Percentiles rank a stretch among this genome's conserved stretches.
Evolutionary conservation across 2,329 filamentous ascomycete genomes (phyloP).

Genomic region (Penicillium sp.): DNA sequence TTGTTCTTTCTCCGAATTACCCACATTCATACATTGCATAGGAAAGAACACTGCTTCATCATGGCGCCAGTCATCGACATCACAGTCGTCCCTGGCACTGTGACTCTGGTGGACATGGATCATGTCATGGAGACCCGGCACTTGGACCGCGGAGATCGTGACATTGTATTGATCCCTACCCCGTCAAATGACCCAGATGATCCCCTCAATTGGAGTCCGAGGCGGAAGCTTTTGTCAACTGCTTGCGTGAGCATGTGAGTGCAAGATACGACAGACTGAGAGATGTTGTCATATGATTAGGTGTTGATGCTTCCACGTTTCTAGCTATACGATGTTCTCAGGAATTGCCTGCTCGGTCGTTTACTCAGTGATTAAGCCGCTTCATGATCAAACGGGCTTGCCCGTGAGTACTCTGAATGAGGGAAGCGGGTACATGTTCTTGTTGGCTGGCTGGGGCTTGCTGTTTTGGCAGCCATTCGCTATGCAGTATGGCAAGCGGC

Average conservation of each 20-base stretch:
- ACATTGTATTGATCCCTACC: slow-evolving; percentile 44
- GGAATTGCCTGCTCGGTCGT: slow-evolving; percentile 40
- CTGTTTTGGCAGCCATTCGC: slow-evolving; percentile 50
- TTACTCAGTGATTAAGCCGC: slow-evolving; percentile 39
- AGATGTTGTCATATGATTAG: neutral
- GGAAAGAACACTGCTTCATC: neutral
- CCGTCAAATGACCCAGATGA: slow-evolving; percentile 49
- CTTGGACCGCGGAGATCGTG: slow-evolving; percentile 27
- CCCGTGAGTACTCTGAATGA: slow-evolving; percentile 35
- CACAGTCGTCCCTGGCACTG: slow-evolving; percentile 42
- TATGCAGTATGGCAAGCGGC: slow-evolving; percentile 43
- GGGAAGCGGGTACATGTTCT: slow-evolving; percentile 42
- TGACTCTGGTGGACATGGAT: slow-evolving; percentile 44
- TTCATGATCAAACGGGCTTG: slow-evolving; percentile 38
- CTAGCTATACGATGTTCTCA: slow-evolving; percentile 39
- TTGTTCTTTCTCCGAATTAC: neutral
- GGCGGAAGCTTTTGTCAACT: slow-evolving; percentile 44
- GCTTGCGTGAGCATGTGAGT: slow-evolving; percentile 43
- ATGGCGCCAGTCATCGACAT: slow-evolving; percentile 30
- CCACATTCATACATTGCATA: neutral
- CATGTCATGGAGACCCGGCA: slow-evolving; percentile 34
- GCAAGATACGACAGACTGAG: neutral
- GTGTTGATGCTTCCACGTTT: neutral
- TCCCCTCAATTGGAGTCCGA: slow-evolving; percentile 46
- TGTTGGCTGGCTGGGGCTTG: slow-evolving; percentile 46